A percentile compares a stretch with the other conserved stretches of the same genome.
phyloP scores from a whole-genome alignment of 1,284 basidiomycete genomes.

The Apiotrichum veenhuisii region DNA sequence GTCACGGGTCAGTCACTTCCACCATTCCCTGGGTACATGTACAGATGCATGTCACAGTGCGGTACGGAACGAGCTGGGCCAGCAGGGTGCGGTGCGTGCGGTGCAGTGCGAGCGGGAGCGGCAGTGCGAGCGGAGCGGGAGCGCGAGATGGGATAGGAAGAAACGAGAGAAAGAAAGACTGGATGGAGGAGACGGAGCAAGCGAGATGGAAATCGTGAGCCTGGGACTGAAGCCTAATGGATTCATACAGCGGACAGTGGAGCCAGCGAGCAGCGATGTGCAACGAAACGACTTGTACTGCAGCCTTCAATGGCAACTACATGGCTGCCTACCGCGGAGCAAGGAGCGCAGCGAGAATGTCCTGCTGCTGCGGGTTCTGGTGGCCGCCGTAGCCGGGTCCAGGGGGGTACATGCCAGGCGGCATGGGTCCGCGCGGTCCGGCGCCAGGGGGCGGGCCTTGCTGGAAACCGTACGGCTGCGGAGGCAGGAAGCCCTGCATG shows the following conservation, averaged over 20 bases:
- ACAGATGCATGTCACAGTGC: slow-evolving; percentile 12
- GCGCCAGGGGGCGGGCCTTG: slow-evolving; percentile 4
- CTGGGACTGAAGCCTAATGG: too few species aligned
- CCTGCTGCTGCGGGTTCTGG: slow-evolving; percentile 25
- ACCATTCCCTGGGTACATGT: neutral
- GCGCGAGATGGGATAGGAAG: neutral
- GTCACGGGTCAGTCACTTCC: too few species aligned
- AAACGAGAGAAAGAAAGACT: neutral
- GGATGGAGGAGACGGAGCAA: neutral
- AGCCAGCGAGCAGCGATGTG: too few species aligned
- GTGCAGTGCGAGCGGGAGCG: neutral
- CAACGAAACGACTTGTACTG: too few species aligned
- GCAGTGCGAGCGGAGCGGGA: neutral
- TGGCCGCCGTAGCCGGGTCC: neutral
- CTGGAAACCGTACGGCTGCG: slow-evolving; percentile 15
- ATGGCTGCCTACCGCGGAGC: neutral
- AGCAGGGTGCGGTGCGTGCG: neutral
- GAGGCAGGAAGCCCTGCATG: slow-evolving; percentile 22
- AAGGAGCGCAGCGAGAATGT: slow-evolving; percentile 38
- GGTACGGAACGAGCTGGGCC: neutral
- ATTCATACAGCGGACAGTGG: too few species aligned
- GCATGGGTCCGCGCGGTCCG: slow-evolving; percentile 1
- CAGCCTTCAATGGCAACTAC: too few species aligned
- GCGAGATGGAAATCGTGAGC: too few species aligned
- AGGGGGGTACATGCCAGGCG: slow-evolving; percentile 10